Evolutionary conservation across 768 basidiomycete genomes (phyloP).

Genomic region (Rhodotorula paludigena): DNA sequence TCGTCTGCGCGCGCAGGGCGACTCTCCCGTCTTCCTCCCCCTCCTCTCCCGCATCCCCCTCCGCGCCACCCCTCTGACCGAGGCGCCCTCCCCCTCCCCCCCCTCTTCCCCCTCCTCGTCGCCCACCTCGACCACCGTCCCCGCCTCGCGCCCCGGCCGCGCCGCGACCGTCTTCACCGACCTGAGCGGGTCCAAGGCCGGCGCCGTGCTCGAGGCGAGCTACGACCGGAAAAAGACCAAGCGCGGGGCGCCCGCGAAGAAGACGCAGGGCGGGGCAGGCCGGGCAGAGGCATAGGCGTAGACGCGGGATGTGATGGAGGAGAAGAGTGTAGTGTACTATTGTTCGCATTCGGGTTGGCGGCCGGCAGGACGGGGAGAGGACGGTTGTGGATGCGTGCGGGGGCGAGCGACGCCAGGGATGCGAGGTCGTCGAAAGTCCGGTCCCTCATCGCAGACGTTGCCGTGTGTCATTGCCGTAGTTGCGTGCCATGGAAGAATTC

Average conservation of each 20-base stretch:
- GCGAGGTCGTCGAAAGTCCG: no score
- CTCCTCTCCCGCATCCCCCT: constrained; percentile 19
- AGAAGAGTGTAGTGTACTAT: no score
- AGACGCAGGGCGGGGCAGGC: background rate
- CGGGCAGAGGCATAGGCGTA: background rate
- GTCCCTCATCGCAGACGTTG: no score
- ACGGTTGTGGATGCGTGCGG: no score
- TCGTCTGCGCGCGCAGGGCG: background rate
- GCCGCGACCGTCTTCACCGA: constrained; percentile 27
- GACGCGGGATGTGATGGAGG: background rate
- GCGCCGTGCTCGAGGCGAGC: constrained; percentile 3
- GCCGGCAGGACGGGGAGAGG: no score
- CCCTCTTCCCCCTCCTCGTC: background rate
- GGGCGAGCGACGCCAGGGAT: no score
- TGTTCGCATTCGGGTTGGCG: no score
- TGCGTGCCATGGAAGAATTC: no score
- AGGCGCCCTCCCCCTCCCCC: background rate
- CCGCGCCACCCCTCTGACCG: constrained; percentile 6
- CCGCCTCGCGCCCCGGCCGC: constrained; percentile 31
- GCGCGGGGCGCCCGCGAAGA: constrained; percentile 11
- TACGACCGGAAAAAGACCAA: constrained; percentile 19
- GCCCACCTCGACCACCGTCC: background rate
- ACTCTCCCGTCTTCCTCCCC: constrained; percentile 35
- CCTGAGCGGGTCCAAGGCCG: constrained; percentile 20
- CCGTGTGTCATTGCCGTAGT: no score